These are phyloP conservation scores for Tetradesmus lagerheimii DNA, from an alignment of 139 green algal species.

Conservation along the genomic window DNA sequence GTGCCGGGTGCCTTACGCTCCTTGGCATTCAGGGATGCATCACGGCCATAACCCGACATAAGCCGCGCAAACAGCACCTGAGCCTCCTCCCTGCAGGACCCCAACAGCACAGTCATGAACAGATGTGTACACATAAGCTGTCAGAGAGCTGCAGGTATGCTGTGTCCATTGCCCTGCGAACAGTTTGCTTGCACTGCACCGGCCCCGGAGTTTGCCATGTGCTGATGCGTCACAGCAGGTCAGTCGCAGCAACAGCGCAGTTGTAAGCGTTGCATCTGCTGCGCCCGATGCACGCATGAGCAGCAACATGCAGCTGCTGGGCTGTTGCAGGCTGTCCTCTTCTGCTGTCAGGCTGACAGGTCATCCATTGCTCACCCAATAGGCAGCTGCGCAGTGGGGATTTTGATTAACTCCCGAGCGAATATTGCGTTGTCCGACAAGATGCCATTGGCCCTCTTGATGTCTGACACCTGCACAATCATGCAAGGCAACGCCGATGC, in stretches of 20 bases:
- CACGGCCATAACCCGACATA: constrained; percentile 41
- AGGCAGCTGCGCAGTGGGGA: constrained; percentile 75
- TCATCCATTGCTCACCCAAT: constrained; percentile 66
- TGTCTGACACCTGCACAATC: constrained; percentile 82
- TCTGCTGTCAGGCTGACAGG: not conserved
- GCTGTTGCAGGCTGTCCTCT: not conserved
- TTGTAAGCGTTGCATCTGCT: no score
- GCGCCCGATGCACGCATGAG: no score
- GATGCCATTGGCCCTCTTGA: constrained; percentile 89
- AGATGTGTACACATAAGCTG: not conserved
- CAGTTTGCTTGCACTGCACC: no score
- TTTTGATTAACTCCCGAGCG: constrained; percentile 77
- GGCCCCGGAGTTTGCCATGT: no score
- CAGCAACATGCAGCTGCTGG: not conserved
- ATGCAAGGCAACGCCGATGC: not conserved
- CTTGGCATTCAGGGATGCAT: constrained; percentile 43
- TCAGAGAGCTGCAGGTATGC: not conserved
- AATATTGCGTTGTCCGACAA: constrained; percentile 87
- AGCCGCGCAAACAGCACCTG: constrained; percentile 47
- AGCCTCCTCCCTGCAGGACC: constrained; percentile 39
- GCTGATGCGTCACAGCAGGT: no score
- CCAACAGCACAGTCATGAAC: not conserved
- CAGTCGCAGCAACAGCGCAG: not conserved
- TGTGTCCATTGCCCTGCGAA: not conserved
- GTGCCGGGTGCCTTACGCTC: constrained; percentile 43